Evolutionary conservation across 225 moss, liverwort and hornwort genomes (phyloP).

Genomic region (Pleurozium schreberi): DNA sequence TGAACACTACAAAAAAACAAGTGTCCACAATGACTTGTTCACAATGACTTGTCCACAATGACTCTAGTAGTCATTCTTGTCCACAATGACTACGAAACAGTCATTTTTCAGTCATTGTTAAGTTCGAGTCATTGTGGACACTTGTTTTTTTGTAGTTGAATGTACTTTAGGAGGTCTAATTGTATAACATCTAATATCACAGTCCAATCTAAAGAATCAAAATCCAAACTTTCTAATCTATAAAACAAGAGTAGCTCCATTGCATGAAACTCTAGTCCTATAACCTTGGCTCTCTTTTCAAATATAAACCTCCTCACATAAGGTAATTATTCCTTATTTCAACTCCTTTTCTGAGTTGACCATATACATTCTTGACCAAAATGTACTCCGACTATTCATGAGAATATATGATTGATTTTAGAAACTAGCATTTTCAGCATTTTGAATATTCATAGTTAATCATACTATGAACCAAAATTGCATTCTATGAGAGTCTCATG

Average conservation of each 20-base stretch:
- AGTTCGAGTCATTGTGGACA: too few relatives aligned
- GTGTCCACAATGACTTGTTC: too few relatives aligned
- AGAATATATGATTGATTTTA: not conserved
- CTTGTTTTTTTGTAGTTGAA: too few relatives aligned
- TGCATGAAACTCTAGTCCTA: not conserved
- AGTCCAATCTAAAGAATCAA: not conserved
- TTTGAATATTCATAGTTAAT: not conserved
- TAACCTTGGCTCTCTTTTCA: not conserved
- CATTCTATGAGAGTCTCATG: not conserved
- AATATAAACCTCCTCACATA: not conserved
- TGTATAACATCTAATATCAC: not conserved
- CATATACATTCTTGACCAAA: not conserved
- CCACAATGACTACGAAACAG: too few relatives aligned
- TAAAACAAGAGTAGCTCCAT: not conserved
- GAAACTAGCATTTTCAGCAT: not conserved
- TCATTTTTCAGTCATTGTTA: too few relatives aligned
- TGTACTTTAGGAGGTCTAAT: not conserved
- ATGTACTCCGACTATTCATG: not conserved
- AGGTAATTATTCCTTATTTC: not conserved
- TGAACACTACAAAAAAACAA: too few relatives aligned
- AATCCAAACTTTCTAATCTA: not conserved
- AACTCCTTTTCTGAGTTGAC: not conserved
- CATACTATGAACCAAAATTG: accelerated
- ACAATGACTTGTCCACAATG: too few relatives aligned
- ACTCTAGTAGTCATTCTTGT: too few relatives aligned